These are phyloP conservation scores for Aspergillus sp. DNA, from an alignment of 2,329 filamentous ascomycete genomes.

Conservation along the genomic window DNA sequence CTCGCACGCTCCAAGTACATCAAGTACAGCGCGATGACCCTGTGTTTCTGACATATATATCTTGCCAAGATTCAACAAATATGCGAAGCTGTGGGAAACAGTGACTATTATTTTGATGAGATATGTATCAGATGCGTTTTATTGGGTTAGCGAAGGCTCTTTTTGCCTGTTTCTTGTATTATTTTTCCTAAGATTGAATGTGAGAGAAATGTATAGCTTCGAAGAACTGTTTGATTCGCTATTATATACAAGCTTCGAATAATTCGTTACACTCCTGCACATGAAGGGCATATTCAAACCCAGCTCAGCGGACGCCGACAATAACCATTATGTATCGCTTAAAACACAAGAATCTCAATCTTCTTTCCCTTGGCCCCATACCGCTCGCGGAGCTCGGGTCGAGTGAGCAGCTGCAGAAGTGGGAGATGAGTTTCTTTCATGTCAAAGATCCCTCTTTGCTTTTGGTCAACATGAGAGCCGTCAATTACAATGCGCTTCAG, in stretches of 20 bases:
- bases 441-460: conserved; percentile 89
- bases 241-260: conserved; percentile 2
- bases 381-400: conserved; percentile 68
- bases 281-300: not conserved
- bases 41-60: no score
- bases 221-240: not conserved
- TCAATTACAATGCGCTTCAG: conserved; percentile 83
- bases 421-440: conserved; percentile 91
- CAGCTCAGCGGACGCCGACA: conserved; percentile 10
- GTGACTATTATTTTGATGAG: not conserved
- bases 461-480: conserved; percentile 88
- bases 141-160: not conserved
- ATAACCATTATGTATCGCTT: conserved; percentile 23
- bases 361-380: conserved; percentile 61
- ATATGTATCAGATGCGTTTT: not conserved
- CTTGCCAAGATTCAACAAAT: not conserved
- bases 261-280: not conserved
- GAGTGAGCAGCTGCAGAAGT: conserved; percentile 71
- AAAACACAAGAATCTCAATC: conserved; percentile 52
- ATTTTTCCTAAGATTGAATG: not conserved
- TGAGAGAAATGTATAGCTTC: not conserved
- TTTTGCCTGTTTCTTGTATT: not conserved
- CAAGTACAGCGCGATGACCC: not conserved
- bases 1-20: not conserved
- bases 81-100: not conserved